Conservation (phyloP, 805 yeast genomes). For the Nakazawaea populi region DNA sequence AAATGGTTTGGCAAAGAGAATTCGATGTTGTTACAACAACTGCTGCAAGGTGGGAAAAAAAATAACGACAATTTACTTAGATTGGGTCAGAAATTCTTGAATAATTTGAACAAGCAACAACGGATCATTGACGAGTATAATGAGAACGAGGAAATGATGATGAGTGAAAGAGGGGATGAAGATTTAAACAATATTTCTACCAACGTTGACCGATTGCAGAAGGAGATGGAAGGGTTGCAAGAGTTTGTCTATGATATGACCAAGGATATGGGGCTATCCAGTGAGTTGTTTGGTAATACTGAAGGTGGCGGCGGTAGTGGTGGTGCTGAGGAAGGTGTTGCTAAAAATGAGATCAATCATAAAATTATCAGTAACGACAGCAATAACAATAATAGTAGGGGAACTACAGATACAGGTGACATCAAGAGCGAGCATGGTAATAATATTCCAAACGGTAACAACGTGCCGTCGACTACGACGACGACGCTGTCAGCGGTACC, state of each 20-base stretch:
- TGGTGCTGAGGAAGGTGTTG: not conserved
- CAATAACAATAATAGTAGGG: not conserved
- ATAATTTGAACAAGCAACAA: conserved; percentile 3
- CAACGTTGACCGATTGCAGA: conserved; percentile 18
- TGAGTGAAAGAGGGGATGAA: conserved; percentile 17
- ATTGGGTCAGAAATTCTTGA: not conserved
- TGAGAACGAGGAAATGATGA: conserved; percentile 14
- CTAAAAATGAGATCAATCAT: not conserved
- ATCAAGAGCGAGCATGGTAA: not conserved
- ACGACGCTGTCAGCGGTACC: not conserved
- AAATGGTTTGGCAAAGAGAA: not conserved
- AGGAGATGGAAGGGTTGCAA: conserved; percentile 16
- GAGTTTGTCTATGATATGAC: conserved; percentile 12
- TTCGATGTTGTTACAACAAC: not conserved
- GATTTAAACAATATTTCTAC: conserved; percentile 17
- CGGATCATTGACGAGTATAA: conserved; percentile 1
- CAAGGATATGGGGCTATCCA: not conserved
- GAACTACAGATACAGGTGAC: not conserved
- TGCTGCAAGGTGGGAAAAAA: not conserved
- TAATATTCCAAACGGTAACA: not conserved
- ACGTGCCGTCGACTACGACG: not conserved
- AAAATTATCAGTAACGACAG: not conserved
- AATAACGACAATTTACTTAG: not conserved
- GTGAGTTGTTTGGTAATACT: not conserved
- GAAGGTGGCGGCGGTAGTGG: no score